Evolutionary conservation across 1,139 yeast genomes (phyloP), one percentile per base, ranked within the genome.

Genomic region (Debaryomyces nepalensis): DNA sequence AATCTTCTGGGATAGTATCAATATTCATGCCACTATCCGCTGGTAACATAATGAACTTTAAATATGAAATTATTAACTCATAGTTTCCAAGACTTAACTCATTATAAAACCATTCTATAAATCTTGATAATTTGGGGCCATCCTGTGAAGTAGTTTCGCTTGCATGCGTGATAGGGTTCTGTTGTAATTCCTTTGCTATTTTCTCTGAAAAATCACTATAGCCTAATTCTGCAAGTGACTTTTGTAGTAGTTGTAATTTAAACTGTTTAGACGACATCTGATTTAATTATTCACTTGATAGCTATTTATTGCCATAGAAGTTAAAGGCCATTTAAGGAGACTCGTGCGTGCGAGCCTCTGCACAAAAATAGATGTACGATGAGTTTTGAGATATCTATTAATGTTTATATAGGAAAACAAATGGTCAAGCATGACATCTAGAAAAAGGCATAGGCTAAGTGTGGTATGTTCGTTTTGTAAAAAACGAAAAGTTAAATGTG

Each of bases 391-490:
- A 22, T 22, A 11, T 3, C 14, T 32, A 11, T 7, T 18, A 15
- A 32, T 20, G 18, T 20, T n/a, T 14, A n/a, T 8, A 14, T 31
- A 20, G 9, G 22, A 31, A 18, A 22, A 9, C 11, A 19, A 34
- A 15, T 33, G 21, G 12, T 6, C 15, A 23, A 23, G 4, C 7
- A 34, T 39, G 29, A 26, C 42, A 19, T 26, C 51, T 21, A 52
- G 51, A 45, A 64, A 63, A 48, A 54, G 77, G 32, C 59, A 63
- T 40, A 58, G 76, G 47, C 54, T 57, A 39, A 63, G 71, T 16
- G 55, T 65, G 38, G 75, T 70, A 20, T 72, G 77, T 52, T 64
- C 60, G 35, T 69, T 70, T 48, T 72, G 77, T 52, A 67, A 67
- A 42, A 59, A 58, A 45, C 48, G 77, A 22, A 73, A 73, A 51